Conservation (phyloP, 192 early-diverging fungal genomes). For the Jimgerdemannia lactiflua region DNA sequence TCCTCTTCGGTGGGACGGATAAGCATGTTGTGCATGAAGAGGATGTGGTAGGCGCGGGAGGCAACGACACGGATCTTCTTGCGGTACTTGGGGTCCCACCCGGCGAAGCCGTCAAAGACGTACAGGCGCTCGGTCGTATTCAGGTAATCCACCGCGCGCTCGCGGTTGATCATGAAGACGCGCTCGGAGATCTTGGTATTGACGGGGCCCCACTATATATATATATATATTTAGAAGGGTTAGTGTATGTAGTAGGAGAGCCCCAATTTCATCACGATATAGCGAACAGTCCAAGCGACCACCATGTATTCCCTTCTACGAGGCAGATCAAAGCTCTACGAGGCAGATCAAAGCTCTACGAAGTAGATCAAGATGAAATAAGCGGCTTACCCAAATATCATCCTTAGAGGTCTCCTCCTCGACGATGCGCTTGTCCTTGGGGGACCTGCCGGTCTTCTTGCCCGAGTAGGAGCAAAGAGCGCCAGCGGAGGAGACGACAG, state of each 20-base stretch:
- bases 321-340: no score
- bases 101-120: conserved; percentile 96
- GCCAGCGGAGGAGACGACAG: conserved; percentile 87
- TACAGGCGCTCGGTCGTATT: conserved; percentile 92
- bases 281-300: no score
- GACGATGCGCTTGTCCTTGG: conserved; percentile 97
- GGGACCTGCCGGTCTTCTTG: conserved; percentile 91
- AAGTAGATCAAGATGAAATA: neutral
- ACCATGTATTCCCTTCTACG: no score
- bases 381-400: conserved; percentile 71
- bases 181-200: conserved; percentile 86
- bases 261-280: no score
- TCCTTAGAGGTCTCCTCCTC: conserved; percentile 81
- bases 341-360: neutral
- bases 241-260: neutral
- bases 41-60: conserved; percentile 91
- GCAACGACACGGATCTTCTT: conserved; percentile 97
- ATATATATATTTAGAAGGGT: neutral
- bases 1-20: conserved; percentile 92
- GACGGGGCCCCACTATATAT: conserved; percentile 84
- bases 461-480: conserved; percentile 91
- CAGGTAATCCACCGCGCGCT: conserved; percentile 94
- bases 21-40: conserved; percentile 99
- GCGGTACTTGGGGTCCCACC: conserved; percentile 98
- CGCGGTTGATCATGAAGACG: conserved; percentile 91